Evolutionary conservation across 2,329 filamentous ascomycete genomes (phyloP).

Genomic region (Cercospora sp.): DNA sequence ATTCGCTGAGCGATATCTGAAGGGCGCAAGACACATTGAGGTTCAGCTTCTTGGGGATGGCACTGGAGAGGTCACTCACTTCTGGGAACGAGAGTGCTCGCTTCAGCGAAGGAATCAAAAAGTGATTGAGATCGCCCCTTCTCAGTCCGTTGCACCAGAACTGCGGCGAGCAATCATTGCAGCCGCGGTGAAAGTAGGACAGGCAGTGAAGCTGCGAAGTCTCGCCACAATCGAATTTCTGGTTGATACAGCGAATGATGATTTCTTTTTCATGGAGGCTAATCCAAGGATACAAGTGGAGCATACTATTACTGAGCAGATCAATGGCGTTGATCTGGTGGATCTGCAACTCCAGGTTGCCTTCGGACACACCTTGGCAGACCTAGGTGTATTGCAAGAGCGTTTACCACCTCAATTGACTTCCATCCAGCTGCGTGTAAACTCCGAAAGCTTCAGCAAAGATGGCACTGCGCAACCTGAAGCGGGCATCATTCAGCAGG

Average conservation of each 20-base stretch:
- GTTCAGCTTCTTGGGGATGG: neutral
- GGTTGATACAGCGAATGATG: neutral
- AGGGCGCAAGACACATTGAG: neutral
- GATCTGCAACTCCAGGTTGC: neutral
- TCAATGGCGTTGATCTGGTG: neutral
- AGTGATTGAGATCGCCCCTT: neutral
- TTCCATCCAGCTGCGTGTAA: neutral
- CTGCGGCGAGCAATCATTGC: neutral
- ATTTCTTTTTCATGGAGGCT: neutral
- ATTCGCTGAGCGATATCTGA: neutral
- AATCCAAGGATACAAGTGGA: neutral
- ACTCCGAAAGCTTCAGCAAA: neutral
- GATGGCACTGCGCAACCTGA: neutral
- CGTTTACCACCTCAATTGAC: neutral
- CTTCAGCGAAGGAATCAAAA: neutral
- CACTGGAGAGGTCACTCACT: neutral
- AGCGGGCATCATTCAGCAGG: neutral
- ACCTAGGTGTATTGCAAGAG: neutral
- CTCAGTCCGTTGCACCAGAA: neutral
- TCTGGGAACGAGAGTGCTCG: neutral
- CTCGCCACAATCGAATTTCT: neutral
- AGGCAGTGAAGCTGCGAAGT: neutral
- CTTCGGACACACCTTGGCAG: neutral
- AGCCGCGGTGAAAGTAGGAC: neutral
- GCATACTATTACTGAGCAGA: neutral